Conservation (phyloP, 495 filamentous ascomycete genomes). For the Geopyxis carbonaria region DNA sequence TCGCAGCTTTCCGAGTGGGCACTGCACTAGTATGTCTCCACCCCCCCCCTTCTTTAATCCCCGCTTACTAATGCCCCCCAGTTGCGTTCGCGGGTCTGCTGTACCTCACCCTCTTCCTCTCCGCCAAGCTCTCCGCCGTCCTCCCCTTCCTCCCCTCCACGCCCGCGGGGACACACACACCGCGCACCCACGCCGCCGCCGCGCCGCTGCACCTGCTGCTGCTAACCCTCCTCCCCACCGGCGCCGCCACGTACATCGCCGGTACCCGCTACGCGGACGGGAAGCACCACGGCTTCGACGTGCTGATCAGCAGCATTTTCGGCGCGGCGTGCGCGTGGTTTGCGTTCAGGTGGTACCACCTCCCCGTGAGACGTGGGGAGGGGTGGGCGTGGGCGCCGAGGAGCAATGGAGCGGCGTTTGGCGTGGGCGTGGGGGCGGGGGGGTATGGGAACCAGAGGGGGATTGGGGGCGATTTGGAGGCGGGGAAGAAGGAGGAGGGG, state of each 20-base stretch:
- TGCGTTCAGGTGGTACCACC: conserved; percentile 41
- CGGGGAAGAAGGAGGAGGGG: too few species aligned
- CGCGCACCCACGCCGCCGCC: conserved; percentile 25
- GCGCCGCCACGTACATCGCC: conserved; percentile 40
- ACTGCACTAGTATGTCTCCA: too few species aligned
- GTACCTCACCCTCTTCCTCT: conserved; percentile 47
- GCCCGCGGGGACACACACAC: too few species aligned
- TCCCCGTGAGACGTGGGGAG: too few species aligned
- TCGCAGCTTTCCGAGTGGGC: conserved; percentile 49
- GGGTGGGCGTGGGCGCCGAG: too few species aligned
- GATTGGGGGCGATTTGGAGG: too few species aligned
- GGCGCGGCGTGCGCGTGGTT: conserved; percentile 35
- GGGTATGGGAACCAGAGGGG: too few species aligned
- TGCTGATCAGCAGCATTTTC: conserved; percentile 55
- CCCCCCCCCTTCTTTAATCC: too few species aligned
- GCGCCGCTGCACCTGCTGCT: conserved; percentile 42
- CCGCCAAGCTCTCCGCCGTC: conserved; percentile 46
- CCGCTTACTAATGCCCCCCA: too few species aligned
- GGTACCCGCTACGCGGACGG: conserved; percentile 46
- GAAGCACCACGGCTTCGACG: conserved; percentile 49
- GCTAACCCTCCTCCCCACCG: conserved; percentile 31
- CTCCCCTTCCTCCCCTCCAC: conserved; percentile 41
- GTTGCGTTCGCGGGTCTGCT: conserved; percentile 45
- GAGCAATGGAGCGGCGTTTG: too few species aligned
- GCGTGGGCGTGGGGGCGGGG: too few species aligned